Evolutionary conservation across 2,329 filamentous ascomycete genomes (phyloP).

Genomic region (Apiospora koreana): DNA sequence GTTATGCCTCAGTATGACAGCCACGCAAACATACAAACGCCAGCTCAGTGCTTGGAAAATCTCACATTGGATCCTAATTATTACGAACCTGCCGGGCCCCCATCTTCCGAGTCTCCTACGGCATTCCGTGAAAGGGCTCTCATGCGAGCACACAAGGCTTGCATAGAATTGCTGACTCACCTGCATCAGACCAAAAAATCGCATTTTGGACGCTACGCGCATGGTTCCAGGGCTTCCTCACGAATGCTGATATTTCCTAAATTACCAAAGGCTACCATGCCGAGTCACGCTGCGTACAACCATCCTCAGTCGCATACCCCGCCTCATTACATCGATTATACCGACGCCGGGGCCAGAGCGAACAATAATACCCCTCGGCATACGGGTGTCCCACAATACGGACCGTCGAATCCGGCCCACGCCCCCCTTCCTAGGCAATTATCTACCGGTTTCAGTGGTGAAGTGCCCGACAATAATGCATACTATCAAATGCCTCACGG

Average conservation of each 20-base stretch:
- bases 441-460: neutral
- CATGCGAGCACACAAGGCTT: slow-evolving; percentile 70
- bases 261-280: slow-evolving; percentile 39
- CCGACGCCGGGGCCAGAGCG: slow-evolving; percentile 17
- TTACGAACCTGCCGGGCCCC: slow-evolving; percentile 21
- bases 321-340: slow-evolving; percentile 18
- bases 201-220: slow-evolving; percentile 38
- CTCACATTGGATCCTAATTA: slow-evolving; percentile 32
- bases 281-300: slow-evolving; percentile 18
- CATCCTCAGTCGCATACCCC: slow-evolving; percentile 20
- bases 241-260: slow-evolving; percentile 59
- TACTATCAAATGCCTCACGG: slow-evolving; percentile 27
- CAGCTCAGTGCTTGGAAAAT: slow-evolving; percentile 33
- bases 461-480: slow-evolving; percentile 14
- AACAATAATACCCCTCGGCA: neutral
- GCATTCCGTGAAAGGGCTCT: slow-evolving; percentile 69
- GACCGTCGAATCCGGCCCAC: slow-evolving; percentile 9
- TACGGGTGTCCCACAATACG: slow-evolving; percentile 13
- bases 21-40: slow-evolving; percentile 25
- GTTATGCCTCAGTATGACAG: slow-evolving; percentile 11
- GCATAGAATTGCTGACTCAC: slow-evolving; percentile 68
- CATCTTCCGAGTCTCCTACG: slow-evolving; percentile 30
- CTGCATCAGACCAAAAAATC: slow-evolving; percentile 61
- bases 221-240: slow-evolving; percentile 39
- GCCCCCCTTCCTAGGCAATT: neutral